A percentile compares a stretch with the other conserved stretches of the same genome.
phyloP scores from a whole-genome alignment of 306 rosid genomes.

The Vigna angularis region DNA sequence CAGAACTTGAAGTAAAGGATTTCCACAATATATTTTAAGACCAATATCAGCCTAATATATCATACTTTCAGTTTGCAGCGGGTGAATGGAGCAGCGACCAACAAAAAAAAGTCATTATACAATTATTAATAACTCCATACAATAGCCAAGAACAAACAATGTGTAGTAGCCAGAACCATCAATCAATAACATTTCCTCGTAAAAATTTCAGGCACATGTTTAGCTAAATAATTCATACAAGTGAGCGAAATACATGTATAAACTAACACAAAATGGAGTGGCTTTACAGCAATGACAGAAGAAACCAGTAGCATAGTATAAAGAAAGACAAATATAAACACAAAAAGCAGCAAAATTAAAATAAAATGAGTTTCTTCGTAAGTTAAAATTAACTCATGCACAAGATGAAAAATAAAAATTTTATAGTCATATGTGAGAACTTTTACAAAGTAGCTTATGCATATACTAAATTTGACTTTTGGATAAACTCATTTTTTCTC shows the following conservation, averaged over 20 bases:
- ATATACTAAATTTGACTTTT: too few relatives aligned
- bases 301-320: conserved; percentile 25
- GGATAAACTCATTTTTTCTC: too few relatives aligned
- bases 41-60: neutral
- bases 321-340: conserved; percentile 4
- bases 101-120: neutral
- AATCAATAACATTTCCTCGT: conserved; percentile 13
- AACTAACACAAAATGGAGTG: neutral
- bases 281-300: conserved; percentile 22
- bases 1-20: conserved; percentile 13
- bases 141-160: neutral
- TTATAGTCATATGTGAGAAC: too few relatives aligned
- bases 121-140: conserved; percentile 5
- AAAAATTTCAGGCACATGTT: conserved; percentile 9
- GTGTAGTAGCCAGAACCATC: conserved; percentile 6
- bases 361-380: too few relatives aligned
- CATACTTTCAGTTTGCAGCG: conserved; percentile 1
- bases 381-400: too few relatives aligned
- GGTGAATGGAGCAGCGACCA: neutral
- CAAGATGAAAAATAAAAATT: too few relatives aligned
- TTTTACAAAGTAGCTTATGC: too few relatives aligned
- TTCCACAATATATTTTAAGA: neutral
- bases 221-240: conserved; percentile 12
- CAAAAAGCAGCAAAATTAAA: neutral
- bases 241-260: conserved; percentile 3